Conservation (phyloP, 257 asterid genomes). For the Datura wrightii region DNA sequence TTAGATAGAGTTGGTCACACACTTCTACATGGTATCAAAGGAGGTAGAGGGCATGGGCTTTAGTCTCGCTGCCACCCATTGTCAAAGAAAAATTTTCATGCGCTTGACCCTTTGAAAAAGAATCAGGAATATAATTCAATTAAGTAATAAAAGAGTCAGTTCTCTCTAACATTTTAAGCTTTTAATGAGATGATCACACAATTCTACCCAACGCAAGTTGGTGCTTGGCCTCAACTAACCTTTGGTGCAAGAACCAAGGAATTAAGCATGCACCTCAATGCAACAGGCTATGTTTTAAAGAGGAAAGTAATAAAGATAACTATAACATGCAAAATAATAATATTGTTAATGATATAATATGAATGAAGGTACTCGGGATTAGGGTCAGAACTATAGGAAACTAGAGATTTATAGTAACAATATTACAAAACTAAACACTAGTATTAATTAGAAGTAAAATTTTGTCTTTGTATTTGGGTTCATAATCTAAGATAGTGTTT, state of each 20-base stretch:
- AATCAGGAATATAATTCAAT: neutral
- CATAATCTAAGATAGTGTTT: neutral
- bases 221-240: constrained; percentile 1
- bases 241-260: neutral
- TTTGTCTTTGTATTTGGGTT: constrained; percentile 1
- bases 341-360: neutral
- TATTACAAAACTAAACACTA: neutral
- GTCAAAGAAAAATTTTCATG: too few relatives aligned
- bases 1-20: neutral
- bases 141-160: neutral
- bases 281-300: neutral
- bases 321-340: neutral
- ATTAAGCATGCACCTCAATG: neutral
- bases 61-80: too few relatives aligned
- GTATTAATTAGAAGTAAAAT: neutral
- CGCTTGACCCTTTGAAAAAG: neutral
- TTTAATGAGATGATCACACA: neutral
- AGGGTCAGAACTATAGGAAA: neutral
- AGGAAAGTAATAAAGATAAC: neutral
- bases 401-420: neutral
- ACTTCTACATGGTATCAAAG: neutral
- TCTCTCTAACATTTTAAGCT: neutral
- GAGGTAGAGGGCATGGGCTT: too few relatives aligned
- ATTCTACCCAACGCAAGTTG: neutral
- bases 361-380: neutral